These are phyloP conservation scores for Aphanocladium album DNA, from an alignment of 2,329 filamentous ascomycete genomes.

Conservation along the genomic window DNA sequence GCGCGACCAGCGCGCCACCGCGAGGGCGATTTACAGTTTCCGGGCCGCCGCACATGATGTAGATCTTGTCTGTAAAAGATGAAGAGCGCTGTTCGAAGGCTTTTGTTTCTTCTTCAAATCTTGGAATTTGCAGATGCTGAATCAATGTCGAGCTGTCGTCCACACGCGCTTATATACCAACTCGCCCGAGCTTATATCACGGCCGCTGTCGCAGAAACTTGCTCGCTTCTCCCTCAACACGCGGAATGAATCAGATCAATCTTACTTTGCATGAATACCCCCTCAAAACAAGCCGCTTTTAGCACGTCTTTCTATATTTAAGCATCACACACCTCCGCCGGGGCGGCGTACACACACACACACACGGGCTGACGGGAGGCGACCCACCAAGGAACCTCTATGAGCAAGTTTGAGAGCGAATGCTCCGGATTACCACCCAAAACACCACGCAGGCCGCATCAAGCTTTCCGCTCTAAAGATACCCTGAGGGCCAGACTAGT, in stretches of 20 bases:
- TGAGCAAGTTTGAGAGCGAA: conserved; percentile 34
- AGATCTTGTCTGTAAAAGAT: neutral
- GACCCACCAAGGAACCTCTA: conserved; percentile 9
- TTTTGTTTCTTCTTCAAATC: neutral
- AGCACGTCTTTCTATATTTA: no score
- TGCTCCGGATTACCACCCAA: conserved; percentile 18
- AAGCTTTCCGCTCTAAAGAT: no score
- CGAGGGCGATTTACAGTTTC: conserved; percentile 35
- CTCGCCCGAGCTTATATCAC: neutral
- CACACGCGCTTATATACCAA: conserved; percentile 4
- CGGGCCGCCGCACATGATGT: conserved; percentile 38
- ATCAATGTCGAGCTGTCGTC: no score
- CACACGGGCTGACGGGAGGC: neutral
- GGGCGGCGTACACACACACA: neutral
- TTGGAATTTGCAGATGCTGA: no score
- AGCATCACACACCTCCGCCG: no score
- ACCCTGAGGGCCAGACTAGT: neutral
- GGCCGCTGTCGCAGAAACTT: neutral
- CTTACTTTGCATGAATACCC: neutral
- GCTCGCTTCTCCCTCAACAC: neutral
- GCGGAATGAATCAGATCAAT: neutral
- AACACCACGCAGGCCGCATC: neutral
- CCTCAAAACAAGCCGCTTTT: neutral
- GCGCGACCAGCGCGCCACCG: conserved; percentile 42
- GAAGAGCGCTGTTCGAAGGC: neutral